Percentiles rank a stretch among this genome's conserved stretches.
These are phyloP conservation scores for Quercus suber DNA, from an alignment of 306 rosid genomes.

Conservation along the genomic window DNA sequence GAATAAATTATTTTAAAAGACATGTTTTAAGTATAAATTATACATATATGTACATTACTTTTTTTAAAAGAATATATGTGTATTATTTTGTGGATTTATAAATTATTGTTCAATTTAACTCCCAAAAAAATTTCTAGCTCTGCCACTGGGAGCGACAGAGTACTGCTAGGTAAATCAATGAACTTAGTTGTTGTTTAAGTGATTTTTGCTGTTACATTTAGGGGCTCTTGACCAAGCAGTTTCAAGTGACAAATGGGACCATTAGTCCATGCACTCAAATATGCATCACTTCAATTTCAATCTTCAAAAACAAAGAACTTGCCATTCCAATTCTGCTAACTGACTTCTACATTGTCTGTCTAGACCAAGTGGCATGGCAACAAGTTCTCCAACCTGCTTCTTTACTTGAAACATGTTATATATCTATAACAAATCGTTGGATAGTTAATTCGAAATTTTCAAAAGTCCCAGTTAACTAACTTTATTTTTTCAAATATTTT, in stretches of 20 bases:
- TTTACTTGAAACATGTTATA: not conserved
- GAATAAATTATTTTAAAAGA: no score
- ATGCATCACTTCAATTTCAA: not conserved
- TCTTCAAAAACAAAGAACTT: not conserved
- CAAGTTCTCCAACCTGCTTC: not conserved
- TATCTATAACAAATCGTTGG: slow-evolving; percentile 6
- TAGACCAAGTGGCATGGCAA: not conserved
- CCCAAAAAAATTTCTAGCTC: no score
- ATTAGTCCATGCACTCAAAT: not conserved
- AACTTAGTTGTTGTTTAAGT: not conserved
- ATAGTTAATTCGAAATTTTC: not conserved
- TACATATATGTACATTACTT: no score
- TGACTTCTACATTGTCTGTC: not conserved
- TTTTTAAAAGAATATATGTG: no score
- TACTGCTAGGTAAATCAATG: not conserved
- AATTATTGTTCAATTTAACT: no score
- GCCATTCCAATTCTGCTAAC: not conserved
- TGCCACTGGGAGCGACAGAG: not conserved
- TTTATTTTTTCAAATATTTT: slow-evolving; percentile 1
- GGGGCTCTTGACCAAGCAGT: not conserved
- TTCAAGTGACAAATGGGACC: not conserved
- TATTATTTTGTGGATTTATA: no score
- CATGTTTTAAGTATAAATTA: no score
- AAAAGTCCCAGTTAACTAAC: not conserved
- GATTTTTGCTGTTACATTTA: not conserved